A percentile compares a stretch with the other conserved stretches of the same genome.
Evolutionary conservation across 306 rosid species (phyloP).

Genomic region (Heteromeles arbutifolia): DNA sequence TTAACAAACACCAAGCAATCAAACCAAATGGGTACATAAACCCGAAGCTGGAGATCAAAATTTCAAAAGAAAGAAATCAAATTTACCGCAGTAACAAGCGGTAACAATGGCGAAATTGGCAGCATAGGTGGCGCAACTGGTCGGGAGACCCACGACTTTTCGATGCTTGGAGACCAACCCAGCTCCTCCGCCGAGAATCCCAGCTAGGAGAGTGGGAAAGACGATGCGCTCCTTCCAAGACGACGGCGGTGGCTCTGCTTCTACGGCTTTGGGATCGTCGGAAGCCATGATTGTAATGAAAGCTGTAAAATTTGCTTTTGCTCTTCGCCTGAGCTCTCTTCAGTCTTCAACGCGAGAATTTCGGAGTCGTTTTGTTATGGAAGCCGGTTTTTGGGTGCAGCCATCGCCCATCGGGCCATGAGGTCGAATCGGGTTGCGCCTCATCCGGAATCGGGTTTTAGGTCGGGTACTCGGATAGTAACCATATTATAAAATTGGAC

Average conservation of each 20-base stretch:
- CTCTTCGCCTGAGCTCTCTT: neutral
- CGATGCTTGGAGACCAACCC: slow-evolving; percentile 76
- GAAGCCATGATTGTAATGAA: slow-evolving; percentile 18
- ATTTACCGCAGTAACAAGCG: slow-evolving; percentile 81
- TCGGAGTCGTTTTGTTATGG: neutral
- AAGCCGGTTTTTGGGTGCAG: neutral
- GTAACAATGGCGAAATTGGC: slow-evolving; percentile 65
- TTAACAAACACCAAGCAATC: neutral
- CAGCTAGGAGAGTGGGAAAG: slow-evolving; percentile 71
- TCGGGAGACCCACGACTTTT: slow-evolving; percentile 56
- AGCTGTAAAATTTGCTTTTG: neutral
- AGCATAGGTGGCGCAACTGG: slow-evolving; percentile 61
- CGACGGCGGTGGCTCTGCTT: slow-evolving; percentile 18
- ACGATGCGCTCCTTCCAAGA: slow-evolving; percentile 64
- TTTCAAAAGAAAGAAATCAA: neutral
- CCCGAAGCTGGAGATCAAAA: neutral
- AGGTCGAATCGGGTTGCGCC: neutral
- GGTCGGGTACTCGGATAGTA: neutral
- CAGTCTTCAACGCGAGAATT: neutral
- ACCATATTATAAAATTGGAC: neutral
- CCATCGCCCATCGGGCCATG: too few relatives aligned
- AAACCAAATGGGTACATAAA: neutral
- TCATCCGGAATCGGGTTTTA: neutral
- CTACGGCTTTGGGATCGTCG: slow-evolving; percentile 15
- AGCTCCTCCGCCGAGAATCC: slow-evolving; percentile 75